phyloP scores from a whole-genome alignment of 352 stramenopile genomes.

The Phytophthora citricola region DNA sequence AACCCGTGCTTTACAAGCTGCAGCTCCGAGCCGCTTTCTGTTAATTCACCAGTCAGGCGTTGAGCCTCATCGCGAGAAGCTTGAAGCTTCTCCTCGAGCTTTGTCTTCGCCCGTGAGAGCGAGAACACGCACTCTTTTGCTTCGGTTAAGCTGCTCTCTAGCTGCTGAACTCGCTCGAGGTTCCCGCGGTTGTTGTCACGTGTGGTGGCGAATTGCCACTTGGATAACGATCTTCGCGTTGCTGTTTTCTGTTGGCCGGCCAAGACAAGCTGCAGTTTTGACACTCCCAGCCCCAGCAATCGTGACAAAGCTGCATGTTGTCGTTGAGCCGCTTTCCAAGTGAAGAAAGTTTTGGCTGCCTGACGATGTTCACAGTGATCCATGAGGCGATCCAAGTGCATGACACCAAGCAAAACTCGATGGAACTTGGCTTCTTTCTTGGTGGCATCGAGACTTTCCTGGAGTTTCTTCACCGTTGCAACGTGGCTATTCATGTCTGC shows the following conservation, averaged over 20 bases:
- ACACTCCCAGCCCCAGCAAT: slow-evolving; percentile 21
- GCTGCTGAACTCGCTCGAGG: slow-evolving; percentile 33
- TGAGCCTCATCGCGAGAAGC: slow-evolving; percentile 37
- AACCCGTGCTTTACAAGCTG: slow-evolving; percentile 78
- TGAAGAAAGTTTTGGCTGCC: slow-evolving; percentile 31
- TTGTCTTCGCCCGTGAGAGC: slow-evolving; percentile 65
- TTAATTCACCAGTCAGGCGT: slow-evolving; percentile 48
- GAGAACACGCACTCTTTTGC: slow-evolving; percentile 82
- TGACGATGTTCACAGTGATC: slow-evolving; percentile 34
- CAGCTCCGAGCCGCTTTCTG: slow-evolving; percentile 57
- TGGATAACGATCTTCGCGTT: slow-evolving; percentile 24
- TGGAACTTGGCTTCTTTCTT: slow-evolving; percentile 9
- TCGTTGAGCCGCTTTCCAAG: slow-evolving; percentile 18
- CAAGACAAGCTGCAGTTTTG: slow-evolving; percentile 40
- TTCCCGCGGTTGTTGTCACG: slow-evolving; percentile 30
- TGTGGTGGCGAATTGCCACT: slow-evolving; percentile 41
- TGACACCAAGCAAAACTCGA: slow-evolving; percentile 24
- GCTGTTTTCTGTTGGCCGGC: slow-evolving; percentile 19
- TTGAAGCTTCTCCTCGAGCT: slow-evolving; percentile 66
- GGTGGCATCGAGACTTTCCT: slow-evolving; percentile 14
- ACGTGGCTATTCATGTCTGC: slow-evolving; percentile 9
- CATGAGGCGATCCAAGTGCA: slow-evolving; percentile 30
- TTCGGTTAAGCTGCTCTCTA: slow-evolving; percentile 47
- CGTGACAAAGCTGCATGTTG: slow-evolving; percentile 5
- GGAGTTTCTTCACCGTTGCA: slow-evolving; percentile 13